Evolutionary conservation across 2,329 filamentous ascomycete species (phyloP), one percentile per base, ranked within the genome.

Genomic region (Fusarium camptoceras): DNA sequence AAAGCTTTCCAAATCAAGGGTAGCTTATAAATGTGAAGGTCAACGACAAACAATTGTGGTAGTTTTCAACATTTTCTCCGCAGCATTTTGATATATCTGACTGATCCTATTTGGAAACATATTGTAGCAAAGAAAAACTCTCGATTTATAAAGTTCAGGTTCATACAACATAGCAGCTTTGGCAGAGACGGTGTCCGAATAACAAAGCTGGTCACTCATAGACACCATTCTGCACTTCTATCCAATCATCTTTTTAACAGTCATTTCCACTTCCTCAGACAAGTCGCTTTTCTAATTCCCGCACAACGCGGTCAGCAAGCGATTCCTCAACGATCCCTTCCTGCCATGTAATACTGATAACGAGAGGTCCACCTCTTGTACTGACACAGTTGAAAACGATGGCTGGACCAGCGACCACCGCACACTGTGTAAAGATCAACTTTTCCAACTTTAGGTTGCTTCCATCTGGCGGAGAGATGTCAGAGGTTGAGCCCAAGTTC

Each of bases 331-430:
- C 28, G 8, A 62, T n/a, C 0, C 56, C 68, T 0, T 24, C 12
- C 16, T 70, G 43, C 67, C 67, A 71, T 3, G 67, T 63, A 2
- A 71, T 42, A 5, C 56, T 34, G 2, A 71, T 44, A 0, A 55
- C 47, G 3, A 71, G 25, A 3, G 47, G 20, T 0, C 64, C 67
- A n/a, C 55, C 59, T 9, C 37, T 34, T 1, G 39, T 22, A 4
- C 68, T 71, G 3, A 46, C 67, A 12, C 56, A 67, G n/a, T 64
- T 70, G 28, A 71, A 68, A 0, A 37, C 46, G 2, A 70, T 14
- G 4, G 64, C 68, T 1, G 59, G 68, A 3, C 67, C 67, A 22
- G 46, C 49, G 8, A 53, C 47, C 22, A 68, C 50, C 1, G 61
- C 59, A 5, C 59, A 68, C 3, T 68, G 67, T 0, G 67, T 59